Evolutionary conservation across 148 eudicot species (phyloP), one percentile per base, ranked within the genome.

Genomic region (Rhododendron vialii): DNA sequence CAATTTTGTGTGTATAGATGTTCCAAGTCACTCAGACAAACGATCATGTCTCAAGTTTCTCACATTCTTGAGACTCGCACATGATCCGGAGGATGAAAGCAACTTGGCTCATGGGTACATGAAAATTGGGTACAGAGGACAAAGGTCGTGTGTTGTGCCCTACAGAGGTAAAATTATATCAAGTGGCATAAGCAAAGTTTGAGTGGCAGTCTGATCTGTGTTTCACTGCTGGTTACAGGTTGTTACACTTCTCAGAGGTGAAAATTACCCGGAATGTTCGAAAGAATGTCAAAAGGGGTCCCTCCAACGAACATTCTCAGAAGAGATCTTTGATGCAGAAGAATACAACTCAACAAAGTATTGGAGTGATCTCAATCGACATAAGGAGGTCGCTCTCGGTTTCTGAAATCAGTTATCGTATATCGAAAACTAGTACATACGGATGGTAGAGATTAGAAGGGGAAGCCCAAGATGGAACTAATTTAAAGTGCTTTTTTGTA

Each of bases 321-420:
- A 92, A 85, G 98, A 95, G 85, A 88, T 92, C 12, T 87, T 91
- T 43, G 95, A 93, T 80, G 94, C 90, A 11, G 93, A 91, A 85
- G 97, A 94, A 57, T 94, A 93, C 92, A 95, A 95, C 90, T 89
- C 92, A 22, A 94, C 97, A 4, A 93, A 89, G 91, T 87, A 91
- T 84, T 81, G 93, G 73, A 89, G 88, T 28, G 91, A 90, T 61
- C 65, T 94, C 50, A 83, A 45, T 63, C 93, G 88, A 51, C 92
- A 87, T 77, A 91, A 87, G 83, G 89, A 87, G 71, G 83, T 94
- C 8, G 96, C 95, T 84, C 91, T 94, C 51, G 91, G 86, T 86
- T 50, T 86, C 73, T 63, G 57, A 78, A 81, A 41, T 22, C 78
- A 24, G 73, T 80, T 78, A 53, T n/a, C 50, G 26, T 48, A 50